Conservation (phyloP, 139 green algal species). For the Chlorella sp. region DNA sequence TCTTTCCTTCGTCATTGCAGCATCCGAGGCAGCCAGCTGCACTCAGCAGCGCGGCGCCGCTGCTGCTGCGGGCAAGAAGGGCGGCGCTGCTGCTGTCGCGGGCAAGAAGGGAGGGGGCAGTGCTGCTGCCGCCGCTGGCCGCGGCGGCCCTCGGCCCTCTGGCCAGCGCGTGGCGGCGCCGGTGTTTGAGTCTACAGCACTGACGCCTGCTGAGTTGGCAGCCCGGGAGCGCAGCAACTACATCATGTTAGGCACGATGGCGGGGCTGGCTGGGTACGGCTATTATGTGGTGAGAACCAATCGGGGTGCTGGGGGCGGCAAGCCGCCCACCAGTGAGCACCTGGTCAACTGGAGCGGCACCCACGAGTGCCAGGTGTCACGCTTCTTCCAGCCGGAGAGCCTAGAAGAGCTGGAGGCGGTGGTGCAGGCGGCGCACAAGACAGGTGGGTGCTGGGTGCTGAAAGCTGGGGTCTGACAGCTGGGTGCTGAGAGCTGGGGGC, state of each 20-base stretch:
- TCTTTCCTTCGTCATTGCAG: not conserved
- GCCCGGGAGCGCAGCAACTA: slow-evolving; percentile 32
- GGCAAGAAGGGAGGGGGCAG: not conserved
- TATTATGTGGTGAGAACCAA: slow-evolving; percentile 34
- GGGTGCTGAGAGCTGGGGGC: too few species aligned
- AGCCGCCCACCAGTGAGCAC: slow-evolving; percentile 24
- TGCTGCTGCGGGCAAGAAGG: not conserved
- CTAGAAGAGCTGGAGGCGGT: slow-evolving; percentile 85
- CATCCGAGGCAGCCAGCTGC: too few species aligned
- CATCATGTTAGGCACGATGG: slow-evolving; percentile 1
- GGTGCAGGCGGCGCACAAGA: slow-evolving; percentile 65
- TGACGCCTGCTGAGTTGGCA: slow-evolving; percentile 25
- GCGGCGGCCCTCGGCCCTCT: too few species aligned
- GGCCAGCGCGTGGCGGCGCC: too few species aligned
- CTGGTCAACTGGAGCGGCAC: slow-evolving; percentile 96
- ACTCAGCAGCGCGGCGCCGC: not conserved
- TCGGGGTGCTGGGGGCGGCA: not conserved
- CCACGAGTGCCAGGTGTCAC: slow-evolving; percentile 66
- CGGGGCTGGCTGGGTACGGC: not conserved
- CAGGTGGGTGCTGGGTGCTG: not conserved
- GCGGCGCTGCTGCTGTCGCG: not conserved
- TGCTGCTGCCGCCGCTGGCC: not conserved
- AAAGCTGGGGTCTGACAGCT: too few species aligned
- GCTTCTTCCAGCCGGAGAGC: slow-evolving; percentile 86
- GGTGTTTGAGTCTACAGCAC: not conserved